Evolutionary conservation across 345 rosid species (phyloP), one percentile per base, ranked within the genome.

Genomic region (Eucalyptus polyanthemos): DNA sequence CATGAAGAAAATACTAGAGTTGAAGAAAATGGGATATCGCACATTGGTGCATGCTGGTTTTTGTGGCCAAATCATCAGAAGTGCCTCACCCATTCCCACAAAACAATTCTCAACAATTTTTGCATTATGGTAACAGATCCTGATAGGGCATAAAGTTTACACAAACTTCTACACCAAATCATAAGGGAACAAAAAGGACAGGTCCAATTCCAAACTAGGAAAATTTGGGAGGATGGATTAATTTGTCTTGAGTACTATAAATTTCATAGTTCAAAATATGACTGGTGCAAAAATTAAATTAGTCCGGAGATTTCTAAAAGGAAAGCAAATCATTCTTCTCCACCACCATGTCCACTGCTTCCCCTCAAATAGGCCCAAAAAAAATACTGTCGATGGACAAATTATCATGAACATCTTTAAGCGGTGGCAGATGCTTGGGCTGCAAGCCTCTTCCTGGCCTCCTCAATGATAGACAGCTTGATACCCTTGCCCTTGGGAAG

Each of bases 401-500:
- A 80, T 80, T 80, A 37, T 80, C 86, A 31, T 31, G 54, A 17
- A 67, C 44, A n/a, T 9, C n/a, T 69, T 76, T 87, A 89, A 31
- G 90, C 89, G 0, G 89, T 89, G 31, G 95, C 93, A 69, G 95
- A 90, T 37, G 94, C 90, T 88, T 95, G 96, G 19, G 96, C 93
- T 29, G 96, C 94, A 60, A 92, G 94, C 93, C 97, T 95, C 95
- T 93, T 97, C 93, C 94, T 94, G 7, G 99, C 98, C 91, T 97
- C 99, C 88, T 97, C 99, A 50, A 96, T 96, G 94, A 97, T 92
- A 7, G 96, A 94, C 44, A 97, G 90, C 94, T 97, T 96, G 76
- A 97, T 96, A 91, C 98, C 98, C 92, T 94, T 96, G 89, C 98
- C 98, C 94, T 94, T 96, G 19, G 98, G 98, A 89, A 97, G 97